Evolutionary conservation across 306 rosid genomes (phyloP), one percentile per base, ranked within the genome.

Genomic region (Carpinus viminea): DNA sequence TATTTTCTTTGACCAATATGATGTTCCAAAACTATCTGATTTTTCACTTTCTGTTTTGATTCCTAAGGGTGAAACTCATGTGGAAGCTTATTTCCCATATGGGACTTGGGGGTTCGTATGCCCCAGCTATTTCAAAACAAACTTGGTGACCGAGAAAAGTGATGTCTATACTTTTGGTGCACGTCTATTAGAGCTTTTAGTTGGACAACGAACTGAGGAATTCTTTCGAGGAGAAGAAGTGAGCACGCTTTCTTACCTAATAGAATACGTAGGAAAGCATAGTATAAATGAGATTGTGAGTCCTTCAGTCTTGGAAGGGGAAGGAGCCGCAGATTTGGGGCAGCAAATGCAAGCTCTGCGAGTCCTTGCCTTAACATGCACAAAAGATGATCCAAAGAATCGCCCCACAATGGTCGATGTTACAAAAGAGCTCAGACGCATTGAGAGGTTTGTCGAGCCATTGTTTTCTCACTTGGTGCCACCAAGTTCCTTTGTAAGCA

Each of bases 131-230:
- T 7, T 2, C 28, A 16, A 78, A 18, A n/a, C 69, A 8, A 70
- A 69, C 24, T 20, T 28, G 3, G 0, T 6, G 0, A 4, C 71
- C 1, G 56, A 68, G 7, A 68, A 56, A n/a, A 20, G n/a, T 57
- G 79, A 80, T 68, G 83, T 68, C 17, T 66, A 41, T 55, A 38
- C 1, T 9, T 80, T 80, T 11, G 75, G 83, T 20, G 0, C 3
- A 3, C 0, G n/a, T 2, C 28, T 56, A 0, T 24, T 56, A 2
- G 28, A 56, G 16, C 62, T 56, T 20, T 56, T 56, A 0, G n/a
- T 4, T 7, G 62, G 62, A 20, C 1, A 56, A 24, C 31, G 21
- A 0, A 56, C 2, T 20, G 1, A 0, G n/a, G n/a, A n/a, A n/a
- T n/a, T 20, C 9, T 7, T 20, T 20, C 0, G 9, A 18, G 0